A percentile compares a stretch with the other conserved stretches of the same genome.
These are phyloP conservation scores for Viola pubescens DNA, from an alignment of 441 rosid genomes.

Conservation along the genomic window DNA sequence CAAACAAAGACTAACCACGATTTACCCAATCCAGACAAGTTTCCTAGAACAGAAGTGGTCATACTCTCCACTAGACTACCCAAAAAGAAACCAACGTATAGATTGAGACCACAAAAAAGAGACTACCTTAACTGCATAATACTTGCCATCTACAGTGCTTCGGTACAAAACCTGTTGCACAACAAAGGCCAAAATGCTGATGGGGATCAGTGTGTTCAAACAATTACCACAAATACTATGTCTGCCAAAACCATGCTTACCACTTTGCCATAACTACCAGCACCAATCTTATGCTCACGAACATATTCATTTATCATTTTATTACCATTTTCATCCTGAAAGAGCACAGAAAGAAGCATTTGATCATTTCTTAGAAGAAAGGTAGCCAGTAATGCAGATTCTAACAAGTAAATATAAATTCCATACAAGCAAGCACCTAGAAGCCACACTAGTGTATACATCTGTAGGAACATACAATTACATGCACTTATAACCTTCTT, in stretches of 20 bases:
- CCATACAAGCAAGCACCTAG: neutral
- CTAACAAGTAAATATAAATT: neutral
- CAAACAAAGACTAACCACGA: neutral
- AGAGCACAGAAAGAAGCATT: slow-evolving; percentile 6
- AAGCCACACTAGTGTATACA: slow-evolving; percentile 1
- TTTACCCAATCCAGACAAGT: neutral
- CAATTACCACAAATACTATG: slow-evolving; percentile 7
- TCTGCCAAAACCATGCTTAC: slow-evolving; percentile 35
- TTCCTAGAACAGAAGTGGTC: neutral
- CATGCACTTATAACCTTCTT: neutral
- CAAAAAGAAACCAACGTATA: slow-evolving; percentile 6
- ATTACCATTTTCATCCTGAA: slow-evolving; percentile 86
- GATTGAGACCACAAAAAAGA: slow-evolving; percentile 15
- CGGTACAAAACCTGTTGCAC: slow-evolving; percentile 63
- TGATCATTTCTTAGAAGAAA: neutral
- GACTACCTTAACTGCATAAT: slow-evolving; percentile 82
- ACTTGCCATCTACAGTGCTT: slow-evolving; percentile 64
- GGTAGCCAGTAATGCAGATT: slow-evolving; percentile 2
- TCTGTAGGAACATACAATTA: neutral
- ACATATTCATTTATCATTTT: slow-evolving; percentile 87
- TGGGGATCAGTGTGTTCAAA: slow-evolving; percentile 7
- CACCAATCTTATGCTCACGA: slow-evolving; percentile 70
- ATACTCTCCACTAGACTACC: neutral
- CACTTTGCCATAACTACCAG: slow-evolving; percentile 99
- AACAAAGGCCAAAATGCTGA: slow-evolving; percentile 17